A percentile compares a stretch with the other conserved stretches of the same genome.
These are phyloP conservation scores for Puccinia polysora DNA, from an alignment of 1,284 basidiomycete species.

Conservation along the genomic window DNA sequence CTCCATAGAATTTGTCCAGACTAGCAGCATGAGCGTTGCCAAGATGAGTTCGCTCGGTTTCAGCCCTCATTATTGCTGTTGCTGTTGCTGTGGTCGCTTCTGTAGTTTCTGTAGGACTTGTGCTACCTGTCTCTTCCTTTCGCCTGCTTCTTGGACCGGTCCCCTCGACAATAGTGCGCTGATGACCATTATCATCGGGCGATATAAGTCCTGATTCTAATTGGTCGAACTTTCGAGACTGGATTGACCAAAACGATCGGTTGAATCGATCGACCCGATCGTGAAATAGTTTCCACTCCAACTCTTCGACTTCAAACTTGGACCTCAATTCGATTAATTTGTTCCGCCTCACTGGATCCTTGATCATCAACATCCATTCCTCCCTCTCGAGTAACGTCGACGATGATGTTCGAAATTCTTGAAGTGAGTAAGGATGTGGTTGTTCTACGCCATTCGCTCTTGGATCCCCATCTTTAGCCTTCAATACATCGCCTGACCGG, in stretches of 20 bases:
- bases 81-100: neutral
- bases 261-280: conserved; percentile 49
- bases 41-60: neutral
- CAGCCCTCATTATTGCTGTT: neutral
- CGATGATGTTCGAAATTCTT: conserved; percentile 47
- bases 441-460: too few species aligned
- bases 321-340: conserved; percentile 27
- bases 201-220: conserved; percentile 32
- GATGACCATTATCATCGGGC: too few species aligned
- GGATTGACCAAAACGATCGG: conserved; percentile 49
- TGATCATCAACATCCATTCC: too few species aligned
- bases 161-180: too few species aligned
- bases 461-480: too few species aligned
- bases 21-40: neutral
- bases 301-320: conserved; percentile 45
- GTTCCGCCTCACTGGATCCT: conserved; percentile 14
- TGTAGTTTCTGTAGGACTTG: neutral
- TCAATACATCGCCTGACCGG: neutral
- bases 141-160: too few species aligned
- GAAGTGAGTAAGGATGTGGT: conserved; percentile 49
- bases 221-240: conserved; percentile 46
- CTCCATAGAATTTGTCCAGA: conserved; percentile 15
- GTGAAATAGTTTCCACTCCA: conserved; percentile 48
- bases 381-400: conserved; percentile 15
- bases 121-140: too few species aligned